phyloP scores from a whole-genome alignment of 495 filamentous ascomycete genomes.

The Hypoxylon trugodes region DNA sequence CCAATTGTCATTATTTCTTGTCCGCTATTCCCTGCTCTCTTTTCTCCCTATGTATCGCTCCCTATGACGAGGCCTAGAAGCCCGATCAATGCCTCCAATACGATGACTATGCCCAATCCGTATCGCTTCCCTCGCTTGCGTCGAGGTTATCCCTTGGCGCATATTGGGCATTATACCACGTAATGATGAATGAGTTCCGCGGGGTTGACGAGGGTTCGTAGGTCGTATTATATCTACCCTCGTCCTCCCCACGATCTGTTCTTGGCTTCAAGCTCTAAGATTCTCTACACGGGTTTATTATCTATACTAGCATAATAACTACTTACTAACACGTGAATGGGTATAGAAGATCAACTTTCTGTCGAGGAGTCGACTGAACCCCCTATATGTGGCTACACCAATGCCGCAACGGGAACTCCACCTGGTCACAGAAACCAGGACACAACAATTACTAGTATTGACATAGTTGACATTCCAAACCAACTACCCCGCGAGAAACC shows the following conservation, averaged over 20 bases:
- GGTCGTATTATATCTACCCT: constrained; percentile 35
- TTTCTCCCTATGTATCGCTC: constrained; percentile 22
- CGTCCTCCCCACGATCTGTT: constrained; percentile 29
- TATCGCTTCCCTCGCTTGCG: constrained; percentile 34
- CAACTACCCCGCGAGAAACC: constrained; percentile 2
- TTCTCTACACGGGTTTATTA: constrained; percentile 14
- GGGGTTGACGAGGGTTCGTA: constrained; percentile 25
- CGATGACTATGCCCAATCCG: constrained; percentile 27
- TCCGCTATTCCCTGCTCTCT: constrained; percentile 27
- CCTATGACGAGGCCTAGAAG: constrained; percentile 16
- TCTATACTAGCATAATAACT: constrained; percentile 9
- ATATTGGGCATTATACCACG: constrained; percentile 21
- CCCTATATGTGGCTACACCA: constrained; percentile 57
- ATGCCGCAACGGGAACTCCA: constrained; percentile 39
- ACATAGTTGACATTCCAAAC: constrained; percentile 1
- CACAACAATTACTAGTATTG: constrained; percentile 10
- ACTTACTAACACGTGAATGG: constrained; percentile 51
- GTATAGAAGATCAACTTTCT: constrained; percentile 55
- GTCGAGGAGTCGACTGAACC: constrained; percentile 61
- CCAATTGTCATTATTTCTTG: constrained; percentile 33
- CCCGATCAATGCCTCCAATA: constrained; percentile 32
- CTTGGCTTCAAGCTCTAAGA: constrained; percentile 5
- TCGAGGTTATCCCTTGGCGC: constrained; percentile 34
- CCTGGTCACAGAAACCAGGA: constrained; percentile 27
- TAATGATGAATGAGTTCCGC: constrained; percentile 25